Base-by-base conservation (phyloP, 306 rosid genomes). In the Fagus sylvatica region DNA sequence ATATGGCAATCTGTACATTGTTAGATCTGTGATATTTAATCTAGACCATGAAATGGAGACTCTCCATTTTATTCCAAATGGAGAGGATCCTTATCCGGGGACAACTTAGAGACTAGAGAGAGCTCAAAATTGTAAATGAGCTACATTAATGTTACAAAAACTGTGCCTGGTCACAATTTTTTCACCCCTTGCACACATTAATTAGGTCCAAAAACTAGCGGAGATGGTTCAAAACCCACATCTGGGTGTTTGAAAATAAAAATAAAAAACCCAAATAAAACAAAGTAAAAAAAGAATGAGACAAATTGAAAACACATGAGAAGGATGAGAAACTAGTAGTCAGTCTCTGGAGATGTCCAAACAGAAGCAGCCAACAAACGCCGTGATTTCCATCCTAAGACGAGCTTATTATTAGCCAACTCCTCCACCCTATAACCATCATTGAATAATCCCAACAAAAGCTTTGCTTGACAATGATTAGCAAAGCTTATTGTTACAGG, bases 391-490 rank as follows among this genome's bases (percentile, higher is more conserved):
- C 98, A 92, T 41, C 93, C 87, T 75, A 94, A 80, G 28, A 88
- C 95, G 71, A 94, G 55, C 71, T 83, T 89, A 70, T 92, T 89
- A 2, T 77, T 46, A 0, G 72, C 81, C 51, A 83, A 4, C 79
- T 88, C 91, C 82, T 94, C 92, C 37, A 89, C 92, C 53, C 84
- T 81, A 72, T 89, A 92, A 4, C 98, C 98, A 11, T 92, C 92
- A 5, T 94, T 92, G 83, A 90, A 94, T 33, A 94, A 79, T 5
- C 90, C 93, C 64, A 92, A 2, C 74, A 94, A 75, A 12, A 94
- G 78, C 68, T 87, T 94, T 16, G 98, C 95, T 55, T 94, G 98
- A 49, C 91, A 85, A 3, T 90, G 90, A 85, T 94, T 92, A 0
- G 98, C 90, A 9, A 79, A 89, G 85, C 97, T 92, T 11, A 92